Base-by-base conservation (phyloP, 2,329 filamentous ascomycete genomes). In the Gyromitra esculenta region DNA sequence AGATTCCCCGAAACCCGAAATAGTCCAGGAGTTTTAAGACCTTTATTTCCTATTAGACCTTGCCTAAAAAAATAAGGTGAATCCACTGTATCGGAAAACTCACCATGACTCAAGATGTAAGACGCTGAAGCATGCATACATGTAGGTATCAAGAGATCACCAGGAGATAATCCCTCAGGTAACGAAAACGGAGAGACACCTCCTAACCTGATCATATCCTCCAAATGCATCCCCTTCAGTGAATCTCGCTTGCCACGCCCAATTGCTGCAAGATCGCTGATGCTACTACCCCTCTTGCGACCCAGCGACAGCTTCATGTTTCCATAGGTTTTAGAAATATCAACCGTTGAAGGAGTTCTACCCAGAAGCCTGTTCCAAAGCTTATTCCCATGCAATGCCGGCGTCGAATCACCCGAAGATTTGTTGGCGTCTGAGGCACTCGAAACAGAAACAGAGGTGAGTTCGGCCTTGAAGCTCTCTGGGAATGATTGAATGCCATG, bases 91-190 rank as follows among this genome's bases (percentile, higher is more conserved):
- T 31, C 25, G 15, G 5, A 15, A 18, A n/a, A 73, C 85, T 81
- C 81, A 88, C 88, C 87, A 81, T 91, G 83, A 62, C 90, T 87
- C 1, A 89, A 85, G 8, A 92, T 85, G 81, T 89, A 87, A 78
- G 91, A 88, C n/a, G 88, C 89, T 7, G 88, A 89, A 8, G 90
- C 90, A 57, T 90, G 88, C 63, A 92, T 85, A 79, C 90, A 91
- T 2, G 90, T 91, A 7, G 90, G 90, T 39, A 92, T 83, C 18
- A 87, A 83, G 35, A 92, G 83, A 31, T 87, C 86, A 18, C 86
- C 85, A 0, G 88, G 86, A 2, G 89, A 85, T 79, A 90, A 88
- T 68, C 89, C 88, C 1, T 84, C 79, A 0, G 89, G 89, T 7
- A 92, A 83, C 79, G 89, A 88, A 62, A 92, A 83, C 39, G 88